Base-by-base conservation (phyloP, 2,329 filamentous ascomycete species). In the Claviceps pazoutovae region DNA sequence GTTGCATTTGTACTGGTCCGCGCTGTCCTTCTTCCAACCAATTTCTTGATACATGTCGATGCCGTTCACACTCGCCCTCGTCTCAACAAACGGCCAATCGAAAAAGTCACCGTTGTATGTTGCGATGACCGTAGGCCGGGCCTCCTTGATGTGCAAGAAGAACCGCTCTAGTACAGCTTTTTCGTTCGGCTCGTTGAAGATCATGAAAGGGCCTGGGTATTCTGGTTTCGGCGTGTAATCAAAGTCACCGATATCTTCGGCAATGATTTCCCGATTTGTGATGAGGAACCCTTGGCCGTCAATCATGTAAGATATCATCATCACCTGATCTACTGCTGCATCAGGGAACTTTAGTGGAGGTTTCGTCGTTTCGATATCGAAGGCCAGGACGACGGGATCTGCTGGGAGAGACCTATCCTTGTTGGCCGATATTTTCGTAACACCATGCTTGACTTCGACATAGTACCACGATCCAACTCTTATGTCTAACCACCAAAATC, bases 31-130 rank as follows among this genome's bases (percentile, higher is more conserved):
- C 61, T 84, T 84, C 78, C 95, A 98, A 5, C 93, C 93, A 61
- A 96, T 98, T 66, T 98, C 94, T 56, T 85, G 86, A 69, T 98
- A 98, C 93, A 98, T 97, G 68, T 98, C 93, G 64, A 98, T 96
- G 34, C 94, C 93, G 59, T 94, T 84, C 57, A 96, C 79, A 63
- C 89, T 94, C 30, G 94, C 88, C 70, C 93, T 78, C 45, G 93
- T 82, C 71, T 98, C 93, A 23, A 98, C 89, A 64, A 94, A 98
- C 0, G 93, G 91, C 93, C 93, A 98, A 83, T 98, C 93, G 82
- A 98, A 98, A 67, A 98, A 98, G 73, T 98, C 93, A 72, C 93
- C 93, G 88, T 98, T 98, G 76, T 98, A 98, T n/a, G 93, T 98
- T 38, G 94, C 91, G 66, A 98, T 98, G 52, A 98, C 91, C 0